These are phyloP conservation scores for Quercus gilva DNA, from an alignment of 306 rosid species.

Conservation along the genomic window DNA sequence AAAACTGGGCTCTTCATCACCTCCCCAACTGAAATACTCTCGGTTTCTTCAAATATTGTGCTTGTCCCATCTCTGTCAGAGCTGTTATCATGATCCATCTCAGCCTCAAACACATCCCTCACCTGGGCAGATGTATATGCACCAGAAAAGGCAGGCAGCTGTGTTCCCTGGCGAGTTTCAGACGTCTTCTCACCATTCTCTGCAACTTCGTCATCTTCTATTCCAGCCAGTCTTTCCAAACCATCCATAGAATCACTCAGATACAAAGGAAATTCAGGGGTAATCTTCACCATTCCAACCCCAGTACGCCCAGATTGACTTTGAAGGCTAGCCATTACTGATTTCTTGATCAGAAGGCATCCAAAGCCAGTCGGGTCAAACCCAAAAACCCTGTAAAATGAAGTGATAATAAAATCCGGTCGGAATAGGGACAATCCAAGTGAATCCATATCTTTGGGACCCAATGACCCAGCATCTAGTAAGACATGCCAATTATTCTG, in stretches of 20 bases:
- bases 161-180: conserved; percentile 62
- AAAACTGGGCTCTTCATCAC: conserved; percentile 96
- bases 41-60: conserved; percentile 92
- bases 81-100: conserved; percentile 82
- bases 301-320: conserved; percentile 87
- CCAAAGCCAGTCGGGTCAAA: conserved; percentile 97
- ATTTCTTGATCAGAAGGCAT: conserved; percentile 87
- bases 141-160: conserved; percentile 93
- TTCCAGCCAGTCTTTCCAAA: conserved; percentile 64
- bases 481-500: conserved; percentile 92
- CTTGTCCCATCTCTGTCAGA: conserved; percentile 92
- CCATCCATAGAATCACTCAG: conserved; percentile 87
- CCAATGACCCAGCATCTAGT: conserved; percentile 86
- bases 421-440: conserved; percentile 92
- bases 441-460: conserved; percentile 94
- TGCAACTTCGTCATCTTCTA: conserved; percentile 52
- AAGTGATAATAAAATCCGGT: conserved; percentile 91
- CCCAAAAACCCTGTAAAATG: conserved; percentile 97
- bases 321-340: conserved; percentile 83
- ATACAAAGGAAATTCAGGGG: conserved; percentile 87
- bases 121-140: conserved; percentile 88
- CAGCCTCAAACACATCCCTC: conserved; percentile 87
- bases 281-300: conserved; percentile 95
- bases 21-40: conserved; percentile 87
- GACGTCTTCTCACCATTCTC: conserved; percentile 48